Evolutionary conservation across 352 stramenopile species (phyloP), one percentile per base, ranked within the genome.

Genomic region (Pythium myriotylum): DNA sequence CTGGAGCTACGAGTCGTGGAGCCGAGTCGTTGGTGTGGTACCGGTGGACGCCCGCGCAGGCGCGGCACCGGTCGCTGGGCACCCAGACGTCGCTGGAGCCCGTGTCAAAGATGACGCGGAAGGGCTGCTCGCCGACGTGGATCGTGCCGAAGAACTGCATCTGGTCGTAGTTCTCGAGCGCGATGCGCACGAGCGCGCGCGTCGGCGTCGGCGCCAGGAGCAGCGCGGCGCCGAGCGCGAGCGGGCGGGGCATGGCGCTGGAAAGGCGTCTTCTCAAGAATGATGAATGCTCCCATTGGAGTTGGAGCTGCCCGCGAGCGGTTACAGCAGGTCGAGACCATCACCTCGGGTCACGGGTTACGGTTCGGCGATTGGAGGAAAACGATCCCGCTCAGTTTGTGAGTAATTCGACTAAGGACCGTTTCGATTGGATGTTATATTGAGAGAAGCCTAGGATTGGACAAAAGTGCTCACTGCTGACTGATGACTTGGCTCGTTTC

Each of bases 71-170:
- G 5, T 45, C 57, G n/a, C 61, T 64, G 29, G 72, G 66, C 26
- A 81, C 59, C 72, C 72, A 81, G 1, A 76, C 41, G 20, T 81
- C 72, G 46, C 72, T 77, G 22, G 72, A 80, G 24, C 74, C 74
- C 16, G 74, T 83, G 59, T 83, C 74, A 39, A 83, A 80, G 49
- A 83, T 75, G 13, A 83, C 72, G 41, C 58, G 55, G 61, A 83
- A 78, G 9, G 55, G 40, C 53, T 78, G 71, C 5, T 52, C 56
- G 17, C 74, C 74, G 10, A 83, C 54, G 41, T 56, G 33, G 33
- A 83, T 48, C 8, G 55, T 70, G 16, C 65, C 72, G 54, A 69
- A 74, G 52, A 81, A 78, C 53, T 83, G 72, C 54, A 78, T 70
- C 37, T 78, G 69, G 51, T 77, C 67, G 45, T 64, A 71, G 55